Conservation (phyloP, 352 stramenopile species). For the Phytopythium ostracodes region DNA sequence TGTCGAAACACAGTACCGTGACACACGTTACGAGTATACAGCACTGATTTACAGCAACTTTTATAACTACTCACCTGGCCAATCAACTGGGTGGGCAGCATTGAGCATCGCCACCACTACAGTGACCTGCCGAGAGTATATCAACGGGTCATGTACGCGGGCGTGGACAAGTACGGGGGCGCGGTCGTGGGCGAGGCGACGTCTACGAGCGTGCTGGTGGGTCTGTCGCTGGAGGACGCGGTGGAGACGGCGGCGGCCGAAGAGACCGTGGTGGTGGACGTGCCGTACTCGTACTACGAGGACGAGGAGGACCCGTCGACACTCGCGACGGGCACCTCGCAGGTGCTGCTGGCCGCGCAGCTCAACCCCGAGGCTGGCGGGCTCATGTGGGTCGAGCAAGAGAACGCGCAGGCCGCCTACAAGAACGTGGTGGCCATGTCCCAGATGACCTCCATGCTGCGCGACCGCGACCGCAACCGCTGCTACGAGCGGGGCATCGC, state of each 20-base stretch:
- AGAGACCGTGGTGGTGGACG: constrained; percentile 78
- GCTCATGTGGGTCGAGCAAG: constrained; percentile 81
- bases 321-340: constrained; percentile 53
- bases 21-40: not conserved
- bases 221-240: constrained; percentile 63
- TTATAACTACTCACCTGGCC: not conserved
- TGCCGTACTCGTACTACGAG: constrained; percentile 77
- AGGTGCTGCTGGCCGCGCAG: constrained; percentile 67
- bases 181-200: constrained; percentile 55
- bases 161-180: constrained; percentile 81
- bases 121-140: not conserved
- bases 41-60: not conserved
- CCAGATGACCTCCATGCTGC: constrained; percentile 88
- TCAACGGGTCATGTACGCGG: constrained; percentile 60
- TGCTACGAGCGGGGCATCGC: constrained; percentile 78
- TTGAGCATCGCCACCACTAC: not conserved
- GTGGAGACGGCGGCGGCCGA: constrained; percentile 75
- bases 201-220: constrained; percentile 18
- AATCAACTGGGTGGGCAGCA: not conserved
- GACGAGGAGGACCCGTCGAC: constrained; percentile 54
- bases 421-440: constrained; percentile 84
- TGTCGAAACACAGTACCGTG: not conserved
- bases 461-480: constrained; percentile 67
- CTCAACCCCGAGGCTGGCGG: constrained; percentile 68
- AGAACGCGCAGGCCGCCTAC: constrained; percentile 52